These are phyloP conservation scores for Alternaria triticimaculans DNA, from an alignment of 2,329 filamentous ascomycete genomes.

Conservation along the genomic window DNA sequence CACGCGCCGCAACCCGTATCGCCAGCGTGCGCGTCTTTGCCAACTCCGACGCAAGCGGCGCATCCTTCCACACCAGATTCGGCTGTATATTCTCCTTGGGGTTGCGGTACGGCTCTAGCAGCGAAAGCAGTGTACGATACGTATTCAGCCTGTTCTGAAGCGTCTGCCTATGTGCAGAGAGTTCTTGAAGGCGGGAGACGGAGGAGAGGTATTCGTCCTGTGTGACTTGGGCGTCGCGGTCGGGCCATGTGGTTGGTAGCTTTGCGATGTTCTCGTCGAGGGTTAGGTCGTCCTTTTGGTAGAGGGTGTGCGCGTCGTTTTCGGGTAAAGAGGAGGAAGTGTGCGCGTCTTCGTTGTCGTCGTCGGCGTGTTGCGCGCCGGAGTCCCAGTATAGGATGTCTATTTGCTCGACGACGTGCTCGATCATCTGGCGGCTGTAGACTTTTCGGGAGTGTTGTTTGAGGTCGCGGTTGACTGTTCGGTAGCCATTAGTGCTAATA, in stretches of 20 bases:
- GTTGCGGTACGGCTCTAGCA: conserved; percentile 61
- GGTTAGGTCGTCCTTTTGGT: conserved; percentile 40
- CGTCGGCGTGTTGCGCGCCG: conserved; percentile 46
- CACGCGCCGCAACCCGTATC: conserved; percentile 46
- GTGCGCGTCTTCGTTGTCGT: conserved; percentile 22
- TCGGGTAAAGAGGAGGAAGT: conserved; percentile 47
- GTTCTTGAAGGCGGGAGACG: conserved; percentile 55
- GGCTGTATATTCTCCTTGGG: conserved; percentile 62
- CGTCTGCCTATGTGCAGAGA: conserved; percentile 58
- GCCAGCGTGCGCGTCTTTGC: conserved; percentile 68
- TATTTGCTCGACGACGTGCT: conserved; percentile 76
- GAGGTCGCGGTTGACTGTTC: conserved; percentile 66
- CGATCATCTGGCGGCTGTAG: conserved; percentile 71
- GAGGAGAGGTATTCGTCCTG: conserved; percentile 47
- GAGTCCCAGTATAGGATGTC: conserved; percentile 67
- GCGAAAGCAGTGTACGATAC: conserved; percentile 56
- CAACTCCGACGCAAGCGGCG: conserved; percentile 70
- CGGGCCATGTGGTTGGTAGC: conserved; percentile 31
- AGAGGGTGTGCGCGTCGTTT: conserved; percentile 47
- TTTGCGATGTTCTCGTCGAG: conserved; percentile 44
- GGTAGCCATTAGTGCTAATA: background rate
- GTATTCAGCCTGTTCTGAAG: conserved; percentile 56
- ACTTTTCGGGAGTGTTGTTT: conserved; percentile 70
- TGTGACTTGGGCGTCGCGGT: conserved; percentile 18
- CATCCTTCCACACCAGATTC: conserved; percentile 70